Evolutionary conservation across 371 early-diverging fungal species (phyloP), one percentile per base, ranked within the genome.

Genomic region (Aphelidium insulamus): DNA sequence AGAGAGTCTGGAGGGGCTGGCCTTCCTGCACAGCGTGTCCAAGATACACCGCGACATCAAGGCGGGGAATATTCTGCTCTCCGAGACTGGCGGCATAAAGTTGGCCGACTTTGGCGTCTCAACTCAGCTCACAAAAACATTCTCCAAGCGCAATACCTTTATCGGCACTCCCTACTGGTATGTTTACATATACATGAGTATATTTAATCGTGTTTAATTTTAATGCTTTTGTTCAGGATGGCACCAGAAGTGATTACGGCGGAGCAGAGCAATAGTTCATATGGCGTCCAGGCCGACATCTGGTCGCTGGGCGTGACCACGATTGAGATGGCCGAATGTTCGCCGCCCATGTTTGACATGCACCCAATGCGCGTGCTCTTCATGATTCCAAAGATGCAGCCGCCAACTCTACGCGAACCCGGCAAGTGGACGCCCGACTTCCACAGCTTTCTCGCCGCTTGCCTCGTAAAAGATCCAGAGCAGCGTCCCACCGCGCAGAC

Each of bases 261-360:
- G 15, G 31, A 33, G 9, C 20, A 26, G 19, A 18, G 25, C 38
- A 33, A 46, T 16, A 38, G 36, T 16, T 43, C 46, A 30, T 57
- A 57, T 37, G 43, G 45, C 16, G n/a, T 23, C 15, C 20, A 44
- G 36, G 65, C 62, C 15, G 77, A 77, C 46, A 59, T 69, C 18
- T 77, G 75, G 75, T 50, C 57, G 33, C 43, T 72, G 3, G 77
- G 71, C 5, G 66, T 74, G 17, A 63, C 70, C 2, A 53, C 68
- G 2, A 62, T 66, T 26, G 71, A 74, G 42, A 46, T 74, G 34
- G 57, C 63, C 21, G 48, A 49, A 28, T 57, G 62, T 0, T 36
- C 36, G 23, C 59, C 64, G 3, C 72, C 72, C 9, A 59, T 54
- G 39, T 35, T 54, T 5, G 40, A 56, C 25, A 20, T 51, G 23